Conservation (phyloP, 2,329 filamentous ascomycete genomes). For the Aphanoascus verrucosus region DNA sequence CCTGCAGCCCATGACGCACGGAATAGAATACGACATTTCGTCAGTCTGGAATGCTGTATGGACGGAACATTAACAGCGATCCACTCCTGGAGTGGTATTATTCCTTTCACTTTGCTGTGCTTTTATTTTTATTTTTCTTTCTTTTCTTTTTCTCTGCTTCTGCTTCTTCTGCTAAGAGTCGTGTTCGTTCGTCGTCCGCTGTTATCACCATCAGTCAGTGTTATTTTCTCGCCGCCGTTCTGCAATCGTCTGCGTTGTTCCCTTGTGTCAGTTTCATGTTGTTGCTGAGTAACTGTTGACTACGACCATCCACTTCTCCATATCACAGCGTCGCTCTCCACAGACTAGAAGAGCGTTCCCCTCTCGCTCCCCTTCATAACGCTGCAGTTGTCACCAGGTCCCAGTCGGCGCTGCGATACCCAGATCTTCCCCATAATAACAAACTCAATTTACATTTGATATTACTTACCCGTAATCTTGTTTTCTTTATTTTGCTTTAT, state of each 20-base stretch:
- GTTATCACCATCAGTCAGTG: background rate
- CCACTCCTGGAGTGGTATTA: background rate
- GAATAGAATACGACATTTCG: background rate
- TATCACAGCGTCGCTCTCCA: background rate
- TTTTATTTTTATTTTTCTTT: background rate
- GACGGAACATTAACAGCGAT: background rate
- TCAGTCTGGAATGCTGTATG: constrained; percentile 1
- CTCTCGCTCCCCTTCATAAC: background rate
- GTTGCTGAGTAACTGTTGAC: background rate
- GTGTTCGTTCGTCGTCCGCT: background rate
- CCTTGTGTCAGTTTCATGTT: background rate
- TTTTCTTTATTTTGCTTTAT: background rate
- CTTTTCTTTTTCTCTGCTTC: too few species aligned
- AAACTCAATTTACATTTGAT: constrained; percentile 11
- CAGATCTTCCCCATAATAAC: constrained; percentile 5
- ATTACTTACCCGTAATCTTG: constrained; percentile 11
- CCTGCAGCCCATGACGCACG: background rate
- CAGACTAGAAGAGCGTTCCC: too few species aligned
- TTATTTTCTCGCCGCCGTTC: background rate
- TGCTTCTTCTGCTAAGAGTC: too few species aligned
- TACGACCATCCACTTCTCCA: background rate
- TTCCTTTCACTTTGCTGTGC: too few species aligned
- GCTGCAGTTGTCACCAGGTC: background rate
- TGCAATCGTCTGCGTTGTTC: background rate
- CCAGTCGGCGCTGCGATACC: background rate